Conservation (phyloP, 371 early-diverging fungal species). For the Smittium culicis region DNA sequence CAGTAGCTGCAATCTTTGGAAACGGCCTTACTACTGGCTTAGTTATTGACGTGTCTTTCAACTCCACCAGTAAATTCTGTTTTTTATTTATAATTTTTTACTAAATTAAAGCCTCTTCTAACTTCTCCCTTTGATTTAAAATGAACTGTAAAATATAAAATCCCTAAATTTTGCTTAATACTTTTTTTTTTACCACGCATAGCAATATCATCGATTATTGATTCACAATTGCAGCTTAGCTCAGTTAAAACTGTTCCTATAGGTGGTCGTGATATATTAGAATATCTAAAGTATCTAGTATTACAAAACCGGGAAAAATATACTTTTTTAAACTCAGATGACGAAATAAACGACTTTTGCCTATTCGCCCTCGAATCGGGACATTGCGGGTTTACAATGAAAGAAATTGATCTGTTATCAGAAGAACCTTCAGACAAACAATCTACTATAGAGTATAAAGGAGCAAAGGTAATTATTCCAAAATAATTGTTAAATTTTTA, state of each 20-base stretch:
- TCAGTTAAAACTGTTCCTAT: not conserved
- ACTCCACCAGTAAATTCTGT: not conserved
- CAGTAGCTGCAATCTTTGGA: conserved; percentile 66
- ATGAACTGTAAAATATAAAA: too few species aligned
- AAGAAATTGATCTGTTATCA: too few species aligned
- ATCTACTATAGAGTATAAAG: conserved; percentile 38
- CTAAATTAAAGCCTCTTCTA: conserved; percentile 15
- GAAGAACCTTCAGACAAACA: conserved; percentile 23
- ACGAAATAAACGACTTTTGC: not conserved
- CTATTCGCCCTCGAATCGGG: not conserved
- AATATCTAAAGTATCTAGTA: not conserved
- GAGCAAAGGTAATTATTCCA: conserved; percentile 34
- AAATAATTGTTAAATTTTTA: not conserved
- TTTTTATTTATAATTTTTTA: conserved; percentile 2
- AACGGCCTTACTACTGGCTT: conserved; percentile 61
- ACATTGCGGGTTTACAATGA: not conserved
- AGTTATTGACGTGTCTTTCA: conserved; percentile 75
- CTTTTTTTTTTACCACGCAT: not conserved
- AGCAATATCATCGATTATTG: conserved; percentile 8
- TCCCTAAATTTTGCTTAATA: too few species aligned
- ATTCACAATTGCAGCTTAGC: conserved; percentile 5
- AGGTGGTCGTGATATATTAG: conserved; percentile 4
- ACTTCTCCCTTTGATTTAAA: too few species aligned
- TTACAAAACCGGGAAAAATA: not conserved
- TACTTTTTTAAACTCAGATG: not conserved